These are phyloP conservation scores for Monosporozyma servazzii DNA, from an alignment of 805 yeast species.

Conservation along the genomic window DNA sequence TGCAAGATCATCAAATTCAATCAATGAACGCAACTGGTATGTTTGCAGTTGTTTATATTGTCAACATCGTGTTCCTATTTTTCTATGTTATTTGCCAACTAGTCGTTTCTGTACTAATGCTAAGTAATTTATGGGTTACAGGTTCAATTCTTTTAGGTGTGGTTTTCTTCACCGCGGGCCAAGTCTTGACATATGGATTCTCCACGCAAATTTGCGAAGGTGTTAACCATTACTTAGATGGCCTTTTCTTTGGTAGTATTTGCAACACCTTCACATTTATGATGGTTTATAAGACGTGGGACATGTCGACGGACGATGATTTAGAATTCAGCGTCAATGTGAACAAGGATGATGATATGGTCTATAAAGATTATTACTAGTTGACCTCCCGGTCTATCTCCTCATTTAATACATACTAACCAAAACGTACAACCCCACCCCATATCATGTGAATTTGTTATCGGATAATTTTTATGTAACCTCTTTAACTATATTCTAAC, in stretches of 20 bases:
- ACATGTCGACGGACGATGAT: conserved; percentile 88
- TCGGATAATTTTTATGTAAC: neutral
- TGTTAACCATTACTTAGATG: conserved; percentile 82
- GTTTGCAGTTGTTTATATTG: conserved; percentile 58
- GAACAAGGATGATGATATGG: conserved; percentile 34
- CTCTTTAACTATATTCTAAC: neutral
- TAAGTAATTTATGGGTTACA: conserved; percentile 78
- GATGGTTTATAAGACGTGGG: conserved; percentile 98
- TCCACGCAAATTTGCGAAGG: conserved; percentile 57
- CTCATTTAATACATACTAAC: neutral
- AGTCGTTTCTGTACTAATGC: conserved; percentile 53
- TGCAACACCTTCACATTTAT: conserved; percentile 74
- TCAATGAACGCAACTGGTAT: conserved; percentile 52
- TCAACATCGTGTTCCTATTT: conserved; percentile 59
- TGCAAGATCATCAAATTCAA: conserved; percentile 36
- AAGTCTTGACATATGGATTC: conserved; percentile 61
- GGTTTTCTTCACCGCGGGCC: conserved; percentile 74
- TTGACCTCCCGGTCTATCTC: neutral
- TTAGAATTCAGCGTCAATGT: conserved; percentile 76
- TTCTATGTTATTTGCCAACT: conserved; percentile 61
- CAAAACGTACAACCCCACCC: neutral
- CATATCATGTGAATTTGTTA: neutral
- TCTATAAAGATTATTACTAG: conserved; percentile 9
- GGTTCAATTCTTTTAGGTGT: conserved; percentile 72
- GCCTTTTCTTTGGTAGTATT: conserved; percentile 73